Conservation (phyloP, 306 rosid species). For the Sophora flavescens region DNA sequence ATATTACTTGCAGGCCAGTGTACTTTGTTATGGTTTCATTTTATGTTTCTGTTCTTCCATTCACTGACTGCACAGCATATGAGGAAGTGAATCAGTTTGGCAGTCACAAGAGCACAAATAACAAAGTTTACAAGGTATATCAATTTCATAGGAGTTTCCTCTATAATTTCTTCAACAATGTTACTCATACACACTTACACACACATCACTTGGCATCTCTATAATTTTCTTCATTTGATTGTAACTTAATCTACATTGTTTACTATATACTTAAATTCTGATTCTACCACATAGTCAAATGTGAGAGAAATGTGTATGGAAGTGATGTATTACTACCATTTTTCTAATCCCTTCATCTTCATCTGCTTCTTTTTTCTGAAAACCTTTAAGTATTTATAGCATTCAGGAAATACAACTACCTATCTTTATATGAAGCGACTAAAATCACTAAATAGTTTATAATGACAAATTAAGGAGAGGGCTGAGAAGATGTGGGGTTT, state of each 20-base stretch:
- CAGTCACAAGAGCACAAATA: conserved; percentile 49
- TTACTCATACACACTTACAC: too few relatives aligned
- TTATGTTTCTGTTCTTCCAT: conserved; percentile 61
- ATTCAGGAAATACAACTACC: background rate
- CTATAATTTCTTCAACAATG: background rate
- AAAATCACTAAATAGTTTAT: conserved; percentile 22
- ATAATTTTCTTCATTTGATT: too few relatives aligned
- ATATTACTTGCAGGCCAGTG: conserved; percentile 40
- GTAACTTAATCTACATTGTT: background rate
- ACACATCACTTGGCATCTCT: too few relatives aligned
- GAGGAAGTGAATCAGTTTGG: conserved; percentile 50
- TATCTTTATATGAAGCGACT: too few relatives aligned
- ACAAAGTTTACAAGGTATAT: conserved; percentile 63
- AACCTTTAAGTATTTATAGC: background rate
- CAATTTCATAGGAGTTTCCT: background rate
- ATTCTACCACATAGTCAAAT: too few relatives aligned
- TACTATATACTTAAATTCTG: background rate
- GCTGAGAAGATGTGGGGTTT: background rate
- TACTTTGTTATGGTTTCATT: conserved; percentile 46
- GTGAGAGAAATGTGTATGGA: background rate
- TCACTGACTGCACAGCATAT: conserved; percentile 60
- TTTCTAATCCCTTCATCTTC: background rate
- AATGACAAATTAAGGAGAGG: conserved; percentile 17
- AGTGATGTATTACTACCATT: background rate
- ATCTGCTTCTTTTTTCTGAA: conserved; percentile 17